Evolutionary conservation across 345 rosid genomes (phyloP).

Genomic region (Corymbia maculata): DNA sequence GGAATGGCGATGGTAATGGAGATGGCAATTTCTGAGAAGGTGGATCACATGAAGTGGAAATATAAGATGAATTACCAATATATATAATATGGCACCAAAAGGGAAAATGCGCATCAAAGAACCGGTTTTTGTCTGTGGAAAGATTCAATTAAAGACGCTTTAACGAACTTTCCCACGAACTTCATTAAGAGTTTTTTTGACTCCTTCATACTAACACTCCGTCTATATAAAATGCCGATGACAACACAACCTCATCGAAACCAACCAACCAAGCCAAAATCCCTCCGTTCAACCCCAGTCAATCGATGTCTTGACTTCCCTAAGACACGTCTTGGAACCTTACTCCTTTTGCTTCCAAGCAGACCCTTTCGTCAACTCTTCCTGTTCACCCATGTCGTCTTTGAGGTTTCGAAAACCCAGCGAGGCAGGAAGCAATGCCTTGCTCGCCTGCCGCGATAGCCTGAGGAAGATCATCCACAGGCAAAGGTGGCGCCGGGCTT

Average conservation of each 20-base stretch:
- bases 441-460: accelerated
- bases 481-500: background rate
- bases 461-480: background rate
- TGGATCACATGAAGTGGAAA: accelerated
- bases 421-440: accelerated
- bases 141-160: accelerated
- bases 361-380: background rate
- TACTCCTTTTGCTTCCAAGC: background rate
- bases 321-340: background rate
- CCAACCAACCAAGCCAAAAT: background rate
- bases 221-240: accelerated
- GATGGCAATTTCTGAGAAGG: background rate
- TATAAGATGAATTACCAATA: accelerated
- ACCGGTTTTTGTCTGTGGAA: accelerated
- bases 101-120: accelerated
- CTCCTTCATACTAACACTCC: background rate
- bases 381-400: background rate
- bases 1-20: background rate
- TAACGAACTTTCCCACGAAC: background rate
- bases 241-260: accelerated
- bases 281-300: background rate
- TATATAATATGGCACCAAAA: background rate
- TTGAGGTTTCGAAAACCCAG: background rate
- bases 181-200: background rate
- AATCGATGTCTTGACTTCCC: background rate